phyloP scores from a whole-genome alignment of 371 early-diverging fungal genomes.

The Mortierella sp. region DNA sequence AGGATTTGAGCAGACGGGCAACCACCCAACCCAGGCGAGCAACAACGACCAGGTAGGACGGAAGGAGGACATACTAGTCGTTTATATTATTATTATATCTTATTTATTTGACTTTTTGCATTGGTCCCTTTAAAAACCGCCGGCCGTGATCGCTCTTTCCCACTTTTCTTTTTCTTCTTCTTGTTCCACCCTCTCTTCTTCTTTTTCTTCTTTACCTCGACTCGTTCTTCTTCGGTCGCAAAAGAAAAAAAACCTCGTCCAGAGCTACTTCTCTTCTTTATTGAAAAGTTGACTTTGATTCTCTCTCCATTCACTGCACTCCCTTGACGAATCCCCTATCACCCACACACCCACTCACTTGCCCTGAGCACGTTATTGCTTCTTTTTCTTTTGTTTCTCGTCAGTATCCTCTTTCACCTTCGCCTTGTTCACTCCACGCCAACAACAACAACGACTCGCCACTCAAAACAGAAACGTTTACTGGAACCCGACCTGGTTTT shows the following conservation, averaged over 20 bases:
- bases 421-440: background rate
- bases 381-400: background rate
- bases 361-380: constrained; percentile 6
- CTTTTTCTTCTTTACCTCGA: background rate
- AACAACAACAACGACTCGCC: background rate
- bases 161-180: background rate
- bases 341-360: background rate
- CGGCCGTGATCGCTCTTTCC: background rate
- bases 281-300: background rate
- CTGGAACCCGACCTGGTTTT: background rate
- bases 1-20: background rate
- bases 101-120: background rate
- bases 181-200: background rate
- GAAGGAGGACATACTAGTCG: background rate
- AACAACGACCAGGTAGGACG: background rate
- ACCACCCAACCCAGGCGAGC: background rate
- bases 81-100: background rate
- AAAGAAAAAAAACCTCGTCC: background rate
- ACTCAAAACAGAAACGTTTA: background rate
- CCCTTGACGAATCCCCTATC: background rate
- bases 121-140: constrained; percentile 8
- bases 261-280: background rate
- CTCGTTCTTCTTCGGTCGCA: background rate
- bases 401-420: background rate
- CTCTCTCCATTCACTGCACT: background rate